Conservation (phyloP, 1,284 basidiomycete genomes). For the Apiotrichum mycotoxinovorans region DNA sequence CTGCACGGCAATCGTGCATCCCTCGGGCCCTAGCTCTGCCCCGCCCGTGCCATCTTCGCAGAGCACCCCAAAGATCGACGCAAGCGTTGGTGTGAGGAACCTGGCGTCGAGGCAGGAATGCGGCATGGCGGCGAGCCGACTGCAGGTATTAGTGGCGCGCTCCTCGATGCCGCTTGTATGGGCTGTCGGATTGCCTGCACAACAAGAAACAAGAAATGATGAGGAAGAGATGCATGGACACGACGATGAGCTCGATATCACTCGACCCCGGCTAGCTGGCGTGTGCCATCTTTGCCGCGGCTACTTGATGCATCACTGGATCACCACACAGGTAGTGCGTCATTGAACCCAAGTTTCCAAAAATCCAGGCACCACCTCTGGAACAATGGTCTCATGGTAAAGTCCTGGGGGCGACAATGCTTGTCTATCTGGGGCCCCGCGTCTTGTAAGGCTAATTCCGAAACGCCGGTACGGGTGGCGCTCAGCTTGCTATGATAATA, state of each 20-base stretch:
- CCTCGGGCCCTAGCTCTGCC: background rate
- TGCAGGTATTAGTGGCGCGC: no score
- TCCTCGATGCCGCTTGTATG: no score
- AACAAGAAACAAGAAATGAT: no score
- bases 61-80: background rate
- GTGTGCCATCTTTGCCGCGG: no score
- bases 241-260: no score
- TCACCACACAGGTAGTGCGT: no score
- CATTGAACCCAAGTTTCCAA: no score
- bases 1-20: background rate
- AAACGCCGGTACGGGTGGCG: background rate
- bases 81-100: background rate
- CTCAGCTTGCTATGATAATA: background rate
- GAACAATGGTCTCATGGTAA: background rate
- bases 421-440: background rate
- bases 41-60: background rate
- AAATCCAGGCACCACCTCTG: no score
- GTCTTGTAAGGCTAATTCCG: background rate
- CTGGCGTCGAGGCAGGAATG: background rate
- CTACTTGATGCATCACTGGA: no score
- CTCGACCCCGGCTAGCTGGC: no score
- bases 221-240: no score
- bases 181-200: no score
- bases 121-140: background rate
- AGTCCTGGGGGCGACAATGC: background rate